Evolutionary conservation across 129 eudicot genomes (phyloP).

Genomic region (carrot (Daucus carota)): DNA sequence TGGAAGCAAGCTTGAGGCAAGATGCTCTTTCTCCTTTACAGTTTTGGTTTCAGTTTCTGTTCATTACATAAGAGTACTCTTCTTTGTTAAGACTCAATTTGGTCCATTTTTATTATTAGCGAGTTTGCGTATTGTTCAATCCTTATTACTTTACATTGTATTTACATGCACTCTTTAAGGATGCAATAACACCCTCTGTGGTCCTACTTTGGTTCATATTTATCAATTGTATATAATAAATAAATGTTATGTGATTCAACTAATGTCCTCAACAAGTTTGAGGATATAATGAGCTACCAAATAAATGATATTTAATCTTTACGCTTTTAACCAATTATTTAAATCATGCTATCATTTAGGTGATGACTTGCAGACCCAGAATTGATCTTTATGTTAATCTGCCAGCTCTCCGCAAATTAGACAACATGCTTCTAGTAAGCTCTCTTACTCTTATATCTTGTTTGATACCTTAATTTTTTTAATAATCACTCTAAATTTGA

Average conservation of each 20-base stretch:
- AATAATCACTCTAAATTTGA: background rate
- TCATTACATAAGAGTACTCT: background rate
- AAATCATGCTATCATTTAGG: slow-evolving; percentile 33
- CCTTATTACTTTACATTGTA: background rate
- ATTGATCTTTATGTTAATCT: slow-evolving; percentile 72
- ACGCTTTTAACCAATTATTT: background rate
- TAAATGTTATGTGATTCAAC: background rate
- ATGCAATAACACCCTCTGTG: background rate
- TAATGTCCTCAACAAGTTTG: background rate
- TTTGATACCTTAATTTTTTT: background rate
- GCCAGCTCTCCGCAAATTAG: slow-evolving; percentile 91
- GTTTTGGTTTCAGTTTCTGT: background rate
- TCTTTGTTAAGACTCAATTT: background rate
- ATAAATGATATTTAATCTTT: background rate
- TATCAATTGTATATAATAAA: background rate
- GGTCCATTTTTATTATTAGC: background rate
- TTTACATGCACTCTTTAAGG: background rate
- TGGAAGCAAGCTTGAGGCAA: slow-evolving; percentile 83
- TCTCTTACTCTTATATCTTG: slow-evolving; percentile 14
- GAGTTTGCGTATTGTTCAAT: background rate
- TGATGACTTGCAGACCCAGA: slow-evolving; percentile 80
- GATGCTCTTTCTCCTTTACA: background rate
- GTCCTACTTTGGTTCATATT: slow-evolving; percentile 1
- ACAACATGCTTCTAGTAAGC: slow-evolving; percentile 93
- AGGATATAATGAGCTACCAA: background rate